A percentile compares a stretch with the other conserved stretches of the same genome.
These are phyloP conservation scores for Taphrina deformans DNA, from an alignment of 1,139 yeast genomes.

Conservation along the genomic window DNA sequence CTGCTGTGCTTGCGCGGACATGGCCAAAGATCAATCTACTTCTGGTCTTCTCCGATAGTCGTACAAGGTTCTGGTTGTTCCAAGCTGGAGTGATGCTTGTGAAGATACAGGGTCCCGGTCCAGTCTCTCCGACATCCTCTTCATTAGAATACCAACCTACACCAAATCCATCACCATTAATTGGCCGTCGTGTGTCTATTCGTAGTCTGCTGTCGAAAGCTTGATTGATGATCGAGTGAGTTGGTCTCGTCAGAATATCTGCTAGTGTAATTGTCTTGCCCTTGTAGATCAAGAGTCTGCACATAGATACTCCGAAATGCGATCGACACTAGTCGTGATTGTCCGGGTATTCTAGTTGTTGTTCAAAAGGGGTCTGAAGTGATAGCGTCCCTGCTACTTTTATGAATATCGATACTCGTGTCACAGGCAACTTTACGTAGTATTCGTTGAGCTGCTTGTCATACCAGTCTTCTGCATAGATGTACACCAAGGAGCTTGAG, in stretches of 20 bases:
- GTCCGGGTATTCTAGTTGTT: too few species aligned
- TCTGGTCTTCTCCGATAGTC: slow-evolving; percentile 82
- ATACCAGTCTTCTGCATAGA: too few species aligned
- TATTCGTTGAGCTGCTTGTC: too few species aligned
- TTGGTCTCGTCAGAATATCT: slow-evolving; percentile 27
- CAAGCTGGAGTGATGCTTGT: slow-evolving; percentile 95
- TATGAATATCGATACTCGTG: too few species aligned
- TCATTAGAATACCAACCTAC: slow-evolving; percentile 78
- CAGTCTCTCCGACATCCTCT: slow-evolving; percentile 55
- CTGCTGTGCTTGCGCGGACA: slow-evolving; percentile 94
- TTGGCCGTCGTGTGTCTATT: slow-evolving; percentile 79
- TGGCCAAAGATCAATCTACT: slow-evolving; percentile 87
- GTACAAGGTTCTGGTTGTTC: slow-evolving; percentile 88
- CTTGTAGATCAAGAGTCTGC: slow-evolving; percentile 33
- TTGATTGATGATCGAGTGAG: slow-evolving; percentile 49
- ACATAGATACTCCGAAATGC: too few species aligned
- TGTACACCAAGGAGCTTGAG: too few species aligned
- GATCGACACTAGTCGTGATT: too few species aligned
- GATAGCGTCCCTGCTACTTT: too few species aligned
- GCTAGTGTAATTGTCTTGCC: slow-evolving; percentile 29
- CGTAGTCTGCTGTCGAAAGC: slow-evolving; percentile 88
- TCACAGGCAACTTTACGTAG: too few species aligned
- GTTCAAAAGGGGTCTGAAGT: too few species aligned
- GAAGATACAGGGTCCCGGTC: slow-evolving; percentile 73
- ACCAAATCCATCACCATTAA: slow-evolving; percentile 97